Evolutionary conservation across 106 monocot species (phyloP).

Genomic region (Triglochin maritima): DNA sequence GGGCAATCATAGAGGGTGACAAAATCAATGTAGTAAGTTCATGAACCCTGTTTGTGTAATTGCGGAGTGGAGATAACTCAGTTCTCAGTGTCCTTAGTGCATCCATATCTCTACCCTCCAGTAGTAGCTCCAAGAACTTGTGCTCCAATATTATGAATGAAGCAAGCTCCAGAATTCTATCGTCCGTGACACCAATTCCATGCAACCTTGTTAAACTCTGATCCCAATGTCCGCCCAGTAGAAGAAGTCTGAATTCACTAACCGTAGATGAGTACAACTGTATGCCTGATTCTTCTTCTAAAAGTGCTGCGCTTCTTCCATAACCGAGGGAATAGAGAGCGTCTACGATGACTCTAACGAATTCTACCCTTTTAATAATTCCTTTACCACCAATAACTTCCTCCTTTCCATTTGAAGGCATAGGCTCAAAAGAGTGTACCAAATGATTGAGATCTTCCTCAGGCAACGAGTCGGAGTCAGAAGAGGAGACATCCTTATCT

Average conservation of each 20-base stretch:
- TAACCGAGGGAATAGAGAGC: constrained; percentile 39
- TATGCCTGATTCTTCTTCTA: constrained; percentile 39
- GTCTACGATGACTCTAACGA: constrained; percentile 30
- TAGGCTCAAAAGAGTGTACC: constrained; percentile 6
- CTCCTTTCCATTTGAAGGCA: constrained; percentile 18
- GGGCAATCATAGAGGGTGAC: background rate
- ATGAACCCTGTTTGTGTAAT: constrained; percentile 4
- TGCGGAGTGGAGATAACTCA: constrained; percentile 29
- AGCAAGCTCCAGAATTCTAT: constrained; percentile 18
- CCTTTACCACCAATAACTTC: constrained; percentile 24
- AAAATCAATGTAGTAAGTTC: too few species aligned
- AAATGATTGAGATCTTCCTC: constrained; percentile 1
- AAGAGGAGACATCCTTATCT: too few species aligned
- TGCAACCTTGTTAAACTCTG: constrained; percentile 20
- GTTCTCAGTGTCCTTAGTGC: constrained; percentile 28
- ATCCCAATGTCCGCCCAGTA: constrained; percentile 32
- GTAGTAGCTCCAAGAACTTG: constrained; percentile 31
- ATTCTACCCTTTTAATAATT: constrained; percentile 26
- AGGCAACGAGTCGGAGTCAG: background rate
- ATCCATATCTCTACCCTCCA: constrained; percentile 16
- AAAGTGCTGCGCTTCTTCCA: constrained; percentile 27
- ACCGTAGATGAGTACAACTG: constrained; percentile 15
- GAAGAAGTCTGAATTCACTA: constrained; percentile 23
- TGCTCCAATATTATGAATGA: constrained; percentile 34
- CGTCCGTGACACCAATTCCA: constrained; percentile 16